Evolutionary conservation across 2,329 filamentous ascomycete genomes (phyloP).

Genomic region (Arthrocladium fulminans): DNA sequence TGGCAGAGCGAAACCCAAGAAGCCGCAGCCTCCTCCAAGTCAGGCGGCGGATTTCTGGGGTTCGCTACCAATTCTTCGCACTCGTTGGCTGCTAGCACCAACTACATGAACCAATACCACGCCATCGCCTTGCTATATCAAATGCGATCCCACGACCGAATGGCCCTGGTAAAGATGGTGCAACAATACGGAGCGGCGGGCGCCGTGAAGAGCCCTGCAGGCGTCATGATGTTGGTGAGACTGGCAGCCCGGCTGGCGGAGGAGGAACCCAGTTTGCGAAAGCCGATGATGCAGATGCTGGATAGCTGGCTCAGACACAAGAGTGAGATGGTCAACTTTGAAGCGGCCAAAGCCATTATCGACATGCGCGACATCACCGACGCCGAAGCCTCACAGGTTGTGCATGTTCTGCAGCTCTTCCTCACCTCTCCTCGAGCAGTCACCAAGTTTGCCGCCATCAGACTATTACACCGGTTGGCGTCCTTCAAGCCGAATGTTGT

Average conservation of each 20-base stretch:
- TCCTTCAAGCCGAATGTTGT: slow-evolving; percentile 93
- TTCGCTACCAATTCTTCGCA: slow-evolving; percentile 73
- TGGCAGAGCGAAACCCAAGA: slow-evolving; percentile 99
- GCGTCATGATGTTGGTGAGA: slow-evolving; percentile 83
- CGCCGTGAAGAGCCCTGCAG: slow-evolving; percentile 88
- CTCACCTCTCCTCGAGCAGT: slow-evolving; percentile 89
- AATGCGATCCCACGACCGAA: slow-evolving; percentile 93
- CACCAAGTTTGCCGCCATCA: slow-evolving; percentile 93
- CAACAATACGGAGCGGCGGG: slow-evolving; percentile 91
- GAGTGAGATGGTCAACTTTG: slow-evolving; percentile 99
- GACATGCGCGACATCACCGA: slow-evolving; percentile 90
- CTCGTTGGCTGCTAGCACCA: slow-evolving; percentile 70
- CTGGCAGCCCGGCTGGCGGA: slow-evolving; percentile 89
- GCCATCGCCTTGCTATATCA: slow-evolving; percentile 95
- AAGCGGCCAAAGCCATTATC: slow-evolving; percentile 96
- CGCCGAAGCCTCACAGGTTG: slow-evolving; percentile 79
- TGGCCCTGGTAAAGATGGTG: slow-evolving; percentile 99
- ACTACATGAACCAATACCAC: slow-evolving; percentile 97
- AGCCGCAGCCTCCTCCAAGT: slow-evolving; percentile 82
- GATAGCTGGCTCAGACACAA: slow-evolving; percentile 97
- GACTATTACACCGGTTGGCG: slow-evolving; percentile 92
- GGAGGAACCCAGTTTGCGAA: slow-evolving; percentile 79
- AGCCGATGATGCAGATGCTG: slow-evolving; percentile 93
- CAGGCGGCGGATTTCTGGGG: slow-evolving; percentile 80
- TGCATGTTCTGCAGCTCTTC: slow-evolving; percentile 94